Base-by-base conservation (phyloP, 169 alveolate species). In the Plasmodium coatneyi region DNA sequence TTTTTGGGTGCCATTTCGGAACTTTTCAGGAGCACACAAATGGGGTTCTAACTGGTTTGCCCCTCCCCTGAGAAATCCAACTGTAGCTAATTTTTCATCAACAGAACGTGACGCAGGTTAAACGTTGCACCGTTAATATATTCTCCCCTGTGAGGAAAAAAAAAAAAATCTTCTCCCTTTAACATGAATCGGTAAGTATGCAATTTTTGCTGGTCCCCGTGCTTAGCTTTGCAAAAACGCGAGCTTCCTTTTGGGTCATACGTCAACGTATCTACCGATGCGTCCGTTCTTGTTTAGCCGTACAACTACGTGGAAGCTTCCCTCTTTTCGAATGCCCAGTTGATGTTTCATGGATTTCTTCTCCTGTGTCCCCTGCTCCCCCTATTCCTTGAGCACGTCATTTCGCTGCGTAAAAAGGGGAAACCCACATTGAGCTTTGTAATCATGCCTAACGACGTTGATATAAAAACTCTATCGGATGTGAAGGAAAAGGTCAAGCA, bases 401-500 rank as follows among this genome's bases (percentile, higher is more conserved):
- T 5, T 19, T 52, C 79, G 41, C 36, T 84, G 25, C 41, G 49
- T 46, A 87, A 36, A 79, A 87, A 70, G 16, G 71, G 82, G 70
- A 87, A 71, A 4, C 14, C 25, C 82, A 16, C 49, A 19, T 72
- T 39, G 39, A 36, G 19, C 19, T 87, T 87, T 79, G 83, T 60
- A 36, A 87, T 36, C 5, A 87, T 87, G 93, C 39, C 7, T 12
- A 52, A 46, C 66, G 14, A 66, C 1, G 30, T 41, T 25, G 81
- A 79, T 79, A 70, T 87, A 60, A 49, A 87, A 41, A 87, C 54
- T 49, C 46, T 87, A 52, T 28, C 72, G 0, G 93, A 87, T 22
- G 93, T 87, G 19, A 87, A 87, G 43, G 83, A 87, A 36, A 87
- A 79, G 76, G 49, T 87, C 10, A 76, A 34, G 49, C 46, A 87